Conservation (phyloP, 1,139 yeast genomes). For the Candida dubliniensis region DNA sequence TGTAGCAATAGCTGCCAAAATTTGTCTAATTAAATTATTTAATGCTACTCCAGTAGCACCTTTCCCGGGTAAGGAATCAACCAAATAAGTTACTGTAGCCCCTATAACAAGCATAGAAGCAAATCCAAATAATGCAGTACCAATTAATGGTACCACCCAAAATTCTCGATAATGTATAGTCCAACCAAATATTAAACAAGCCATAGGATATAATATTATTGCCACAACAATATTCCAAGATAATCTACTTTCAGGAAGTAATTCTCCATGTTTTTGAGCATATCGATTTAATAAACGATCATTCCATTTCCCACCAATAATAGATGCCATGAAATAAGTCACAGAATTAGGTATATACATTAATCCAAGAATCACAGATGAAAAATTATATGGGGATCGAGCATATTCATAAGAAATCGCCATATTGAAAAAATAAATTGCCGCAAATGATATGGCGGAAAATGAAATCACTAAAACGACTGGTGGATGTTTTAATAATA, state of each 20-base stretch:
- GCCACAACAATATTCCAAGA: slow-evolving; percentile 75
- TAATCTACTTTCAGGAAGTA: slow-evolving; percentile 75
- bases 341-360: slow-evolving; percentile 82
- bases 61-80: slow-evolving; percentile 82
- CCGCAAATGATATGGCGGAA: slow-evolving; percentile 68
- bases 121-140: slow-evolving; percentile 79
- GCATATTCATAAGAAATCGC: slow-evolving; percentile 67
- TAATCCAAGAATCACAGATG: slow-evolving; percentile 65
- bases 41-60: slow-evolving; percentile 90
- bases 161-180: slow-evolving; percentile 61
- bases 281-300: slow-evolving; percentile 60
- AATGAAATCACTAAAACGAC: slow-evolving; percentile 63
- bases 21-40: slow-evolving; percentile 71
- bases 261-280: slow-evolving; percentile 57
- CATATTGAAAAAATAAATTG: slow-evolving; percentile 72
- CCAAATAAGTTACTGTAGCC: slow-evolving; percentile 75
- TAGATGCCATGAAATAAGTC: slow-evolving; percentile 70
- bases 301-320: slow-evolving; percentile 78
- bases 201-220: slow-evolving; percentile 58
- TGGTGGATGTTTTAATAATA: slow-evolving; percentile 67
- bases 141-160: slow-evolving; percentile 78
- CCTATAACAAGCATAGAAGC: slow-evolving; percentile 86
- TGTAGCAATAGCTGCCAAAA: slow-evolving; percentile 73
- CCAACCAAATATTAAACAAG: slow-evolving; percentile 82
- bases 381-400: slow-evolving; percentile 66